These are phyloP conservation scores for Cyberlindnera samutprakarnensis DNA, from an alignment of 805 yeast species.

Conservation along the genomic window DNA sequence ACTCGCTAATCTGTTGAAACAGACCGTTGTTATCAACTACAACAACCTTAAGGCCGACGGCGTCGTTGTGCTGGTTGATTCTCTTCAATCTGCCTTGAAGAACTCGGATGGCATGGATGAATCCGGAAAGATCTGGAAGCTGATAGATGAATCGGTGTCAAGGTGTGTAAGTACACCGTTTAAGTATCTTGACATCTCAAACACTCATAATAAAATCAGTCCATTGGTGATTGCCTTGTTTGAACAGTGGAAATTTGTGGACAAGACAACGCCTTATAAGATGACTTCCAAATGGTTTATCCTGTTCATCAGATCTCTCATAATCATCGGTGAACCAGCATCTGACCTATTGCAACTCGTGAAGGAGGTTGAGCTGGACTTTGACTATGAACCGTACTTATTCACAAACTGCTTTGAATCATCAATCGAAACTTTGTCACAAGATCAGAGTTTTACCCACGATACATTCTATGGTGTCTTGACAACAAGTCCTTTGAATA, in stretches of 20 bases:
- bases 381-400: slow-evolving; percentile 17
- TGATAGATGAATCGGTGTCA: slow-evolving; percentile 70
- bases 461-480: slow-evolving; percentile 30
- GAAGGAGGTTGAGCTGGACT: slow-evolving; percentile 10
- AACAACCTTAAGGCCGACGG: slow-evolving; percentile 42
- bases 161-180: slow-evolving; percentile 72
- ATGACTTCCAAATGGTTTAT: slow-evolving; percentile 41
- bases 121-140: slow-evolving; percentile 40
- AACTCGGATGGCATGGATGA: slow-evolving; percentile 2
- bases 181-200: slow-evolving; percentile 65
- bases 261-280: slow-evolving; percentile 21
- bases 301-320: slow-evolving; percentile 37
- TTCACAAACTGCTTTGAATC: slow-evolving; percentile 12
- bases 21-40: slow-evolving; percentile 49
- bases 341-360: slow-evolving; percentile 7
- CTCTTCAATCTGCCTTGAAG: slow-evolving; percentile 28
- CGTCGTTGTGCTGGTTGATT: slow-evolving; percentile 42
- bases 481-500: slow-evolving; percentile 23
- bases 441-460: slow-evolving; percentile 11
- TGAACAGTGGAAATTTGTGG: slow-evolving; percentile 64
- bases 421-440: slow-evolving; percentile 5
- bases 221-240: slow-evolving; percentile 49
- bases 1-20: slow-evolving; percentile 38
- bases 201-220: slow-evolving; percentile 32
- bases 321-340: slow-evolving; percentile 52